Evolutionary conservation across 1,139 yeast genomes (phyloP), one percentile per base, ranked within the genome.

Genomic region (Yamadazyma songkhlaensis): DNA sequence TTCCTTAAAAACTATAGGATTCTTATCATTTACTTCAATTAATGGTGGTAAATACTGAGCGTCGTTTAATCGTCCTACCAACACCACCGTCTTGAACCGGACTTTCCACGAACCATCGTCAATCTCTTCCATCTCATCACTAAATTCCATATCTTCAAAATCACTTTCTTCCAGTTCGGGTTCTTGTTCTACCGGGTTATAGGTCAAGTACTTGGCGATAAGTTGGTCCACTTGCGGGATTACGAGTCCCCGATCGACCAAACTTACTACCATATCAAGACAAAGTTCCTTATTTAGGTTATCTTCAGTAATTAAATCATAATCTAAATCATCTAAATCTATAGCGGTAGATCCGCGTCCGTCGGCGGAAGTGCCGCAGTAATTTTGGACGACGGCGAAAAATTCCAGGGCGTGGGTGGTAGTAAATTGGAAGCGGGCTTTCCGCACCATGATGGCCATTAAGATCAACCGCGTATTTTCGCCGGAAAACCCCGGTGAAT

Each of bases 41-140:
- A 48, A 31, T 9, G 25, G 25, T 1, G 40, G 38, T 14, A 46
- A 32, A 25, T 38, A 46, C 3, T 12, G 20, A 4, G 11, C 8
- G 17, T 36, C 24, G 4, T 23, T 12, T 29, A 32, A 17, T 9
- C 28, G 32, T 9, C 67, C 56, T 3, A 74, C 54, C 25, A 82
- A 54, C 20, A 64, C 60, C 2, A 79, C 72, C 0, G 88, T 64
- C 39, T 72, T 74, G 30, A 77, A 67, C 41, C 95, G 67, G 25
- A 87, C 57, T 47, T 80, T 81, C 87, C 94, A 84, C 1, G 86
- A 77, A 22, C 79, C 77, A 48, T 83, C 89, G 37, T 78, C 79
- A 21, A 42, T 43, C 12, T 36, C 39, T 11, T 57, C 62, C 35
- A 57, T 46, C 36, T 72, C 78, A 31, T 67, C 75, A 25, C 72